Evolutionary conservation across 2,329 filamentous ascomycete genomes (phyloP).

Genomic region (Penicillium oxalicum): DNA sequence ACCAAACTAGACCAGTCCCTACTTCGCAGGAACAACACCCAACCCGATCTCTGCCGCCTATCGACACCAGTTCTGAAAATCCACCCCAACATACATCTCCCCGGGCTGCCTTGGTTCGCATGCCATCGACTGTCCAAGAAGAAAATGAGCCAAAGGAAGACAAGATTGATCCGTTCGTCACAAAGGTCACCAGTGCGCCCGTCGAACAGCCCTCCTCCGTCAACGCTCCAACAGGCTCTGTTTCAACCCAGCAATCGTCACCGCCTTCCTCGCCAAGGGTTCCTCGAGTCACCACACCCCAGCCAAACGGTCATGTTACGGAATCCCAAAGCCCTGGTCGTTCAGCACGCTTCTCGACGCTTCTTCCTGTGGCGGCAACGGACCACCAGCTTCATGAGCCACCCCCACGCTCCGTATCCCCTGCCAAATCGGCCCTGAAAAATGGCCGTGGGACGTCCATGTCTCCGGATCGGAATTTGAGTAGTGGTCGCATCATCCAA

Average conservation of each 20-base stretch:
- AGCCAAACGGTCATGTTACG: slow-evolving; percentile 22
- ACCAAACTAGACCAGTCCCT: not conserved
- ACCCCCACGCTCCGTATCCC: slow-evolving; percentile 54
- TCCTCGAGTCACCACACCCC: slow-evolving; percentile 9
- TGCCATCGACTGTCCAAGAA: slow-evolving; percentile 10
- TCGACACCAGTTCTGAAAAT: not conserved
- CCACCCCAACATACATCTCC: slow-evolving; percentile 8
- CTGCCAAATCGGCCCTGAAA: slow-evolving; percentile 58
- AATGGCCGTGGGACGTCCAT: slow-evolving; percentile 43
- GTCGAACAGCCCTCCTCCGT: slow-evolving; percentile 8
- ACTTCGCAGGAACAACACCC: slow-evolving; percentile 1
- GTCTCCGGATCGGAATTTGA: slow-evolving; percentile 29
- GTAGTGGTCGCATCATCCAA: slow-evolving; percentile 21
- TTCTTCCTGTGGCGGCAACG: slow-evolving; percentile 44
- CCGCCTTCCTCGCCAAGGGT: slow-evolving; percentile 15
- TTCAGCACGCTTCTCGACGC: slow-evolving; percentile 52
- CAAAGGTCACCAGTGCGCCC: slow-evolving; percentile 1
- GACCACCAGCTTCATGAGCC: slow-evolving; percentile 51
- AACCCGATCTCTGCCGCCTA: not conserved
- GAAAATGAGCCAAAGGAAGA: slow-evolving; percentile 7
- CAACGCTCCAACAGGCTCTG: slow-evolving; percentile 11
- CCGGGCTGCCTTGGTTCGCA: slow-evolving; percentile 8
- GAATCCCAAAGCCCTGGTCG: slow-evolving; percentile 46
- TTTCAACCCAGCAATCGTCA: slow-evolving; percentile 18
- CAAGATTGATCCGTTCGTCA: not conserved